Percentiles rank a stretch among this genome's conserved stretches.
Conservation (phyloP, 352 stramenopile species). For the Pelagophyceae sp. region DNA sequence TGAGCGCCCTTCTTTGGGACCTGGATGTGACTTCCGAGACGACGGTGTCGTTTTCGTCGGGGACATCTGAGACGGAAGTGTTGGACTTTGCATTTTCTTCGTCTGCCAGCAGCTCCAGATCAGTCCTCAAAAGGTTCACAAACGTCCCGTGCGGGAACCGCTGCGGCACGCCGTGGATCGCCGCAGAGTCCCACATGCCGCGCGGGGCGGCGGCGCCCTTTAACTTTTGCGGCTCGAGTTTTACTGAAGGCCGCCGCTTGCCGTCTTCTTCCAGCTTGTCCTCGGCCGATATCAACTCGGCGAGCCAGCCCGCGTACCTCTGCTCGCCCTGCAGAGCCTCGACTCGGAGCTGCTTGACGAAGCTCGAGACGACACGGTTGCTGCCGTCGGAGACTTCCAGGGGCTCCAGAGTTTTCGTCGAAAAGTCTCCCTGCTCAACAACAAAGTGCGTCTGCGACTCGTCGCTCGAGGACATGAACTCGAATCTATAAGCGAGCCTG, state of each 20-base stretch:
- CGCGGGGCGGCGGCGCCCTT: background rate
- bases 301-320: slow-evolving; percentile 22
- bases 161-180: slow-evolving; percentile 11
- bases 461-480: slow-evolving; percentile 24
- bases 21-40: background rate
- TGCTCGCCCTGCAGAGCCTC: slow-evolving; percentile 18
- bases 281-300: slow-evolving; percentile 24
- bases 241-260: too few relatives aligned
- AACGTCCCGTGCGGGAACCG: background rate
- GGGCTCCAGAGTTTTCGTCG: slow-evolving; percentile 11
- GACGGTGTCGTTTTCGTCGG: slow-evolving; percentile 13
- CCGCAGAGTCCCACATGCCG: slow-evolving; percentile 21
- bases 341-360: slow-evolving; percentile 24
- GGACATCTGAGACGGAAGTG: too few relatives aligned
- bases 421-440: slow-evolving; percentile 23
- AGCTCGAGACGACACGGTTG: slow-evolving; percentile 23
- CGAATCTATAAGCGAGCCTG: slow-evolving; percentile 13
- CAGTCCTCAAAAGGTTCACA: background rate
- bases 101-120: background rate
- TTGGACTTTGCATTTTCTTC: background rate
- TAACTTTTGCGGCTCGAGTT: too few relatives aligned
- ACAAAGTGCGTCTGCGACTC: slow-evolving; percentile 20
- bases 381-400: slow-evolving; percentile 20
- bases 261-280: background rate
- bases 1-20: background rate